These are phyloP conservation scores for Vitis hybrid DNA, from an alignment of 177 flowering plant species.

Conservation along the genomic window DNA sequence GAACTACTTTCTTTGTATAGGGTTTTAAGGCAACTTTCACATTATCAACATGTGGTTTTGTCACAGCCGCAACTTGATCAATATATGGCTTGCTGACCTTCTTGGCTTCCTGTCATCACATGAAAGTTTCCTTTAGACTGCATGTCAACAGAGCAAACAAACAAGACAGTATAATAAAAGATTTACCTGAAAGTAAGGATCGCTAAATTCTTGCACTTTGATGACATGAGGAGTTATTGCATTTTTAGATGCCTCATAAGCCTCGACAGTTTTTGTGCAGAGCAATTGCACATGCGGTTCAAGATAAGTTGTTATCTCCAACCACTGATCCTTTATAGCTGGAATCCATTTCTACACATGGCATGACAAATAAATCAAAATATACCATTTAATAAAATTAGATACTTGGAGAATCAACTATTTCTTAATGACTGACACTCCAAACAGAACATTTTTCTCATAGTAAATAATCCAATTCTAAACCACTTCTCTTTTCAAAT, in stretches of 20 bases:
- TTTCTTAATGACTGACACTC: neutral
- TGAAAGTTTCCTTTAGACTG: conserved; percentile 4
- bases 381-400: neutral
- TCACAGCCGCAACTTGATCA: conserved; percentile 73
- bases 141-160: neutral
- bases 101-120: conserved; percentile 62
- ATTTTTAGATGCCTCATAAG: conserved; percentile 61
- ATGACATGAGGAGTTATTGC: conserved; percentile 63
- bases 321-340: conserved; percentile 63
- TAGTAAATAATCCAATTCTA: no score
- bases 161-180: neutral
- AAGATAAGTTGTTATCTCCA: conserved; percentile 37
- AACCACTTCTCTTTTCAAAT: no score
- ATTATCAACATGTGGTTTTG: conserved; percentile 90
- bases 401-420: neutral
- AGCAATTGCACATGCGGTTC: conserved; percentile 69
- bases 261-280: conserved; percentile 49
- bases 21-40: conserved; percentile 61
- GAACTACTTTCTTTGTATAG: conserved; percentile 57
- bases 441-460: neutral
- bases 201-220: conserved; percentile 55
- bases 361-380: neutral
- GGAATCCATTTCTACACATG: conserved; percentile 60
- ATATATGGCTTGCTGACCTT: conserved; percentile 78
- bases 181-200: conserved; percentile 80